These are phyloP conservation scores for Wickerhamiella shivajii DNA, from an alignment of 805 yeast species.

Conservation along the genomic window DNA sequence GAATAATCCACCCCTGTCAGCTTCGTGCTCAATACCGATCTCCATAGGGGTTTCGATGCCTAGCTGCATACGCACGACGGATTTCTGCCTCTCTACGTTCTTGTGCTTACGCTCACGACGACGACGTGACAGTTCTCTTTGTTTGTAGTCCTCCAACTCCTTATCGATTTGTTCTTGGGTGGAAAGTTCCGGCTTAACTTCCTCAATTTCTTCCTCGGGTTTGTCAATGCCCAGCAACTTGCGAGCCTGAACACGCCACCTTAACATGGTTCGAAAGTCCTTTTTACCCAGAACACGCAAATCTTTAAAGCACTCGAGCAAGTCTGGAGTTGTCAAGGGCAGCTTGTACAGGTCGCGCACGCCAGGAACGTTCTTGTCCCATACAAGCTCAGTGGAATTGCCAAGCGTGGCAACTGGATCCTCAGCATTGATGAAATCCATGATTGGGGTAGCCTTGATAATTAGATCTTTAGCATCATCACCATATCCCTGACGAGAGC, in stretches of 20 bases:
- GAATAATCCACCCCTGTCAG: conserved; percentile 59
- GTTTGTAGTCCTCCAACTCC: conserved; percentile 62
- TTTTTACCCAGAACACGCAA: conserved; percentile 86
- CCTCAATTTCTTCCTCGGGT: conserved; percentile 32
- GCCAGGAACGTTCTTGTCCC: conserved; percentile 51
- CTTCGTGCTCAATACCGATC: conserved; percentile 74
- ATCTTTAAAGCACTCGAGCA: conserved; percentile 75
- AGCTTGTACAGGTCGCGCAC: conserved; percentile 58
- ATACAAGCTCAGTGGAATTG: conserved; percentile 44
- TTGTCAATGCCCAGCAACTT: conserved; percentile 55
- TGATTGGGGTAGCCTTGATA: conserved; percentile 54
- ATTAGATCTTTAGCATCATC: conserved; percentile 51
- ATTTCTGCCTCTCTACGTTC: conserved; percentile 77
- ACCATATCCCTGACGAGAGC: conserved; percentile 84
- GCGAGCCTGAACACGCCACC: conserved; percentile 82
- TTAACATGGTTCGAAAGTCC: conserved; percentile 72
- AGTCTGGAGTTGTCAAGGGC: conserved; percentile 64
- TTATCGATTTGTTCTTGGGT: conserved; percentile 80
- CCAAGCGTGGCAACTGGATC: conserved; percentile 81
- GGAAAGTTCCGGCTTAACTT: conserved; percentile 52
- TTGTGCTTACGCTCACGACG: conserved; percentile 73
- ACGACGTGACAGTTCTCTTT: conserved; percentile 48
- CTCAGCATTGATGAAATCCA: conserved; percentile 69
- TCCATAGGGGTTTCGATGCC: conserved; percentile 88
- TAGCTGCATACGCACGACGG: conserved; percentile 84